Conservation (phyloP, 768 basidiomycete species). For the Macrolepiota fuliginosa region DNA sequence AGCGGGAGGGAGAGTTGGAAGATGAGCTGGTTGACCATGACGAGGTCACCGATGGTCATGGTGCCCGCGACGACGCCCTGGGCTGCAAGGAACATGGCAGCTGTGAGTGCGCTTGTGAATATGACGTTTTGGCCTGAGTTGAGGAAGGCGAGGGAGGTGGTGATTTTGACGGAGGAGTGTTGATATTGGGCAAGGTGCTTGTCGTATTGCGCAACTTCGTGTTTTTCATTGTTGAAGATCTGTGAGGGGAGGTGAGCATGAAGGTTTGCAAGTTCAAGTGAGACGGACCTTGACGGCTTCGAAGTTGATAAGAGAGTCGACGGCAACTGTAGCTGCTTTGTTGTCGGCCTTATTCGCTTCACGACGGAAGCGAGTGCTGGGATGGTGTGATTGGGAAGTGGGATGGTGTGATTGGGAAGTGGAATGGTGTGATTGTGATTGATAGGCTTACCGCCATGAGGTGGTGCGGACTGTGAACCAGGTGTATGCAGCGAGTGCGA, state of each 20-base stretch:
- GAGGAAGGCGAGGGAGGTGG: slow-evolving; percentile 88
- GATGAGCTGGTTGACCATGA: slow-evolving; percentile 98
- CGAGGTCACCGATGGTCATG: slow-evolving; percentile 97
- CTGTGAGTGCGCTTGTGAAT: slow-evolving; percentile 89
- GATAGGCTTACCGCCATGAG: slow-evolving; percentile 74
- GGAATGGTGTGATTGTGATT: background rate
- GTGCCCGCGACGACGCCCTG: slow-evolving; percentile 95
- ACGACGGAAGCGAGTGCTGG: slow-evolving; percentile 87
- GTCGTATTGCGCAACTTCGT: slow-evolving; percentile 91
- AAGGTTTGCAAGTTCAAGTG: background rate
- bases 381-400: background rate
- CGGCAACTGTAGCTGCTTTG: slow-evolving; percentile 88
- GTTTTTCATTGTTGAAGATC: slow-evolving; percentile 98
- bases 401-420: background rate
- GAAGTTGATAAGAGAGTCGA: slow-evolving; percentile 96
- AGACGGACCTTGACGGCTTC: slow-evolving; percentile 90
- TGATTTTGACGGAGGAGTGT: slow-evolving; percentile 89
- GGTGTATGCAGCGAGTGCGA: slow-evolving; percentile 86
- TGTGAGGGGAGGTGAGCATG: slow-evolving; percentile 26
- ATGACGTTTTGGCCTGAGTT: slow-evolving; percentile 98
- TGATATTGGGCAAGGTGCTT: slow-evolving; percentile 84
- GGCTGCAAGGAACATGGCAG: slow-evolving; percentile 95
- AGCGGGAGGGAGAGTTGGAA: slow-evolving; percentile 96
- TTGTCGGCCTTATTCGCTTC: slow-evolving; percentile 97
- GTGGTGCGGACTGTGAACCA: slow-evolving; percentile 98